Percentiles rank a stretch among this genome's conserved stretches.
Conservation (phyloP, 1,139 yeast genomes). For the Sugiyamaella pinicola region DNA sequence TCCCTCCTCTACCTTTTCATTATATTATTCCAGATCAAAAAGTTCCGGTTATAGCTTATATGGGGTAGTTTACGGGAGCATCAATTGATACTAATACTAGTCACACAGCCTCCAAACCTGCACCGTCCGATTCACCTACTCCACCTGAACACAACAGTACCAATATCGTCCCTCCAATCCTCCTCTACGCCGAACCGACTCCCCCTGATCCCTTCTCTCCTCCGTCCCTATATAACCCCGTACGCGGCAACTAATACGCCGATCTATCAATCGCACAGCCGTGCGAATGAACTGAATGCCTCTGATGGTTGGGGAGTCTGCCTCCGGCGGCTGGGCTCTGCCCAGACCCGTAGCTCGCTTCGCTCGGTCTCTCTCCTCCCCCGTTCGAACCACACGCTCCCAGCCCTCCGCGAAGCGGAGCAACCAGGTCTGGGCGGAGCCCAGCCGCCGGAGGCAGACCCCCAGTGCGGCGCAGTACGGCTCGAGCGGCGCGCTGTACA, state of each 20-base stretch:
- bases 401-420: background rate
- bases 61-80: background rate
- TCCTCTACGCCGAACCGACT: too few relatives aligned
- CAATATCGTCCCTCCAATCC: too few relatives aligned
- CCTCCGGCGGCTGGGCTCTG: conserved; percentile 1
- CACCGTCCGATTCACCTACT: background rate
- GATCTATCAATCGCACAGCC: too few relatives aligned
- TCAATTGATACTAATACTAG: background rate
- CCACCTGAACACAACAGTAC: background rate
- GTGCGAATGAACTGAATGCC: too few relatives aligned
- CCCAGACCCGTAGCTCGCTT: conserved; percentile 2
- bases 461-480: background rate
- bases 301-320: too few relatives aligned
- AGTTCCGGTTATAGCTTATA: background rate
- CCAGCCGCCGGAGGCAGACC: background rate
- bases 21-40: too few relatives aligned
- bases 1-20: background rate
- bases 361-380: background rate
- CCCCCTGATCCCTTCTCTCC: background rate
- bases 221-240: background rate
- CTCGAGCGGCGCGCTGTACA: too few relatives aligned
- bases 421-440: background rate
- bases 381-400: background rate
- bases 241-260: too few relatives aligned
- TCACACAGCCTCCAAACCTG: background rate